Evolutionary conservation across 352 stramenopile genomes (phyloP).

Genomic region (Globisporangium viniferum): DNA sequence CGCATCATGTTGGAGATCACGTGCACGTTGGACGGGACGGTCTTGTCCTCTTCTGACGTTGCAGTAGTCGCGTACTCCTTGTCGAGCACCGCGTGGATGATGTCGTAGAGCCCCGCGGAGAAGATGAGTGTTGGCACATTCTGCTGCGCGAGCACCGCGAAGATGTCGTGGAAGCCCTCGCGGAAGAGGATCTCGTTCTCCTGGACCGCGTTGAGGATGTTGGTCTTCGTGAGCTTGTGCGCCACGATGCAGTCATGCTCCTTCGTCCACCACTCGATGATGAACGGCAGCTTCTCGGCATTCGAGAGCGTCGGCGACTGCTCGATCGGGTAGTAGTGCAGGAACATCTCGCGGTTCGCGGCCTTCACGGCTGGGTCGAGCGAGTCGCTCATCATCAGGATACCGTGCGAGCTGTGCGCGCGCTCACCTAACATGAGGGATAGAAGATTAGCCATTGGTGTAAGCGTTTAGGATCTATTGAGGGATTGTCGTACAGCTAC

Average conservation of each 20-base stretch:
- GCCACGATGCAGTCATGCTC: constrained; percentile 53
- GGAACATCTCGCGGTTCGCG: constrained; percentile 47
- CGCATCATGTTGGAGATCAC: constrained; percentile 80
- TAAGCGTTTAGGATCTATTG: background rate
- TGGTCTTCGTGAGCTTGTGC: constrained; percentile 39
- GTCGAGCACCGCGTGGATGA: constrained; percentile 66
- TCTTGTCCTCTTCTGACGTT: background rate
- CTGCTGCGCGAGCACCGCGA: constrained; percentile 8
- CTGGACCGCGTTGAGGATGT: constrained; percentile 42
- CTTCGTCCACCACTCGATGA: constrained; percentile 66
- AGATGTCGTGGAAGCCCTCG: constrained; percentile 21
- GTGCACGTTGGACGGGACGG: constrained; percentile 50
- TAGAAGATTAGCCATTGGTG: background rate
- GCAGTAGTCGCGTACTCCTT: constrained; percentile 42
- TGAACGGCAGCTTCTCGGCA: constrained; percentile 65
- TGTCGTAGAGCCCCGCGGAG: constrained; percentile 45
- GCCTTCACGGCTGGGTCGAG: constrained; percentile 25
- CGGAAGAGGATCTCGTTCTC: constrained; percentile 54
- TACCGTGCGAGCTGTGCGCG: constrained; percentile 21
- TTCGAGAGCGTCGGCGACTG: constrained; percentile 48
- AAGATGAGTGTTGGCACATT: constrained; percentile 26
- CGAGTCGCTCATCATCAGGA: constrained; percentile 22
- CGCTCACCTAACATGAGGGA: background rate
- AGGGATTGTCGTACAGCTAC: background rate
- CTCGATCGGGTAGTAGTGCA: constrained; percentile 66